A percentile compares a stretch with the other conserved stretches of the same genome.
Conservation (phyloP, 2,329 filamentous ascomycete species). For the Venturia pyrina region DNA sequence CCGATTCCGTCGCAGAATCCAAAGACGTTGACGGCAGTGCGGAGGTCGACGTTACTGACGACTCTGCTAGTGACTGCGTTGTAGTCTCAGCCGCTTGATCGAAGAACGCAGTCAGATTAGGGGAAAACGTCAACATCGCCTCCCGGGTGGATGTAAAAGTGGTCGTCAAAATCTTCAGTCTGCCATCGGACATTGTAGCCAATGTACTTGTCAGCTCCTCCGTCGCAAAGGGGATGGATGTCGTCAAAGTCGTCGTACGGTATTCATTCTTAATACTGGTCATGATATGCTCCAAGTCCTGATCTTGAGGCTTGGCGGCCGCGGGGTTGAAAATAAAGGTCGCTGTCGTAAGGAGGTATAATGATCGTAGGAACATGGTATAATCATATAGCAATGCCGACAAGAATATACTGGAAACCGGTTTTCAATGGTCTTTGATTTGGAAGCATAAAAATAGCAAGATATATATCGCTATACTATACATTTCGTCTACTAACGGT, state of each 20-base stretch:
- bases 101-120: not conserved
- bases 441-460: not conserved
- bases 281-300: not conserved
- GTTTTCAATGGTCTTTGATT: not conserved
- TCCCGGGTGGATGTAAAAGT: not conserved
- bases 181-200: not conserved
- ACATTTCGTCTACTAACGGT: not conserved
- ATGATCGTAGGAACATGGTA: not conserved
- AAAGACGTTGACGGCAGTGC: not conserved
- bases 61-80: not conserved
- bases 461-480: not conserved
- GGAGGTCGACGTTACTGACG: not conserved
- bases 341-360: not conserved
- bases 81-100: not conserved
- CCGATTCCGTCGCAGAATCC: too few relatives aligned
- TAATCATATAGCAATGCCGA: not conserved
- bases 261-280: not conserved
- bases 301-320: not conserved
- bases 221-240: not conserved
- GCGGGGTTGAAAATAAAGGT: not conserved
- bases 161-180: not conserved
- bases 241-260: not conserved
- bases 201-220: not conserved
- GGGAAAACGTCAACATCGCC: not conserved
- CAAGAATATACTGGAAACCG: not conserved